Base-by-base conservation (phyloP, 1,139 yeast genomes). In the Martiniozyma asiatica region DNA sequence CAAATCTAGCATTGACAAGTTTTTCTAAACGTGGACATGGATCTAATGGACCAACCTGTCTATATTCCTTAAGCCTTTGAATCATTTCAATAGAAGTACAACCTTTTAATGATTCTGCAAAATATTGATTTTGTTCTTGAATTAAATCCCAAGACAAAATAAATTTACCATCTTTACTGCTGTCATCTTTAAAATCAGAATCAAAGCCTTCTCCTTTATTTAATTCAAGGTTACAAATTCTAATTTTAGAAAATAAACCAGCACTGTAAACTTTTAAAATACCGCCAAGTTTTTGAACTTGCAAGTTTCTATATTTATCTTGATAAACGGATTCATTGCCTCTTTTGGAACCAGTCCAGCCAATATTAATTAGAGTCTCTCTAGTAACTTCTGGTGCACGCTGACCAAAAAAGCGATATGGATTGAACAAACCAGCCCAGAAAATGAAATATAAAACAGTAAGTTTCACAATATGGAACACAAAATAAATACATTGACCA, bases 321-420 rank as follows among this genome's bases (percentile, higher is more conserved):
- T 69, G 70, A 65, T 78, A 89, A 41, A 75, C 87, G 25, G 72
- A 77, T 18, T 72, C 60, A 14, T 77, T 65, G 12, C 78, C 79
- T 46, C 75, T 74, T 54, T 75, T 78, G 15, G 92, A 68, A 31
- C 95, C 94, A 14, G 95, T 84, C 97, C 97, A 89, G 27, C 97
- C 97, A 44, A 85, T 60, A 8, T 57, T 56, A 27, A 74, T 48
- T 44, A 89, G 66, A 41, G 66, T 64, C 14, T 80, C 84, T 36
- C 58, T 59, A 27, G 55, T 51, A 22, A 48, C 34, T 4, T 47
- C 48, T 26, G 43, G 37, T 2, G 34, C 9, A 8, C 41, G 34
- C 35, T 53, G 47, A 28, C 44, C 41, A 18, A 43, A 48, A 42
- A 71, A 49, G 6, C 73, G 58, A 31, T 61, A 53, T 22, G 97